Base-by-base conservation (phyloP, 345 rosid species). In the Salix purpurea region DNA sequence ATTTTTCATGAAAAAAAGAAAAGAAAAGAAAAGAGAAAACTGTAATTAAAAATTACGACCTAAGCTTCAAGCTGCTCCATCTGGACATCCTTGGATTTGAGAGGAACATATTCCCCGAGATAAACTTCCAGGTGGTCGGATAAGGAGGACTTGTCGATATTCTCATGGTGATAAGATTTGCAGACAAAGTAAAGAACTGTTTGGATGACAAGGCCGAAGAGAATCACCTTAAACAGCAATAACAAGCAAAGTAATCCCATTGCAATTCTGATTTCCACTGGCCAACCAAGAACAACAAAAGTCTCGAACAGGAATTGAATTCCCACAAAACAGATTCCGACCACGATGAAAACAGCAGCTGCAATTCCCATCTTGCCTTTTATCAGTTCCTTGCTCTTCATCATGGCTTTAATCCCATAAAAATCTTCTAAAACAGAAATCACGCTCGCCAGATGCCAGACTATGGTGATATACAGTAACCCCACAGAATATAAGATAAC, bases 221-320 rank as follows among this genome's bases (percentile, higher is more conserved):
- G 76, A 40, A 74, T n/a, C 70, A 82, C 32, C 65, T 21, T 18
- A 3, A 71, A 4, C 52, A 78, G 40, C 64, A 65, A 18, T 48
- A 79, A 69, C 13, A 76, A 66, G 70, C 80, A 76, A 24, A 37
- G 15, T 2, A 81, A 0, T 15, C 80, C 77, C 28, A 81, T 58
- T 6, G 40, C 14, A 10, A 26, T 23, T 2, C 56, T 73, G 26
- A 44, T 78, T 48, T 65, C 80, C 67, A 50, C 1, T 21, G 54
- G 23, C 79, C 65, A 50, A 18, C 84, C 88, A 15, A 71, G 39
- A 44, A 86, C 85, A 42, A 83, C 89, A 64, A 77, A 34, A 19
- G 9, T 40, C 58, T 78, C 61, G 60, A 84, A 88, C 6, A 48
- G 48, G 1, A 26, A 1, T n/a, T 73, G 69, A 9, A 82, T 61